phyloP scores from a whole-genome alignment of 169 alveolate genomes.

The Cryptosporidium viatorum region DNA sequence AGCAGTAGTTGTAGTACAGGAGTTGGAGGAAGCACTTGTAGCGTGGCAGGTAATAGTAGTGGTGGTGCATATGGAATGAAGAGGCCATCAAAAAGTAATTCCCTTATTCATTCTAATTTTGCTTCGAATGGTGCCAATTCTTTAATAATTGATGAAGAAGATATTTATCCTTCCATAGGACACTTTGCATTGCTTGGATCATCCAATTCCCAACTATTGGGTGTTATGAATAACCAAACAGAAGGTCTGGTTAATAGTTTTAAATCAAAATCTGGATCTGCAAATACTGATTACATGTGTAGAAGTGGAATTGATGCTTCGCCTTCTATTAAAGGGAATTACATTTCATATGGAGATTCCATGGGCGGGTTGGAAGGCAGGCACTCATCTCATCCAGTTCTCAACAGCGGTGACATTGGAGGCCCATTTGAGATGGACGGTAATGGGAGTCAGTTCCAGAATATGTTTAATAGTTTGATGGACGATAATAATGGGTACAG shows the following conservation, averaged over 20 bases:
- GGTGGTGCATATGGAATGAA: constrained; percentile 10
- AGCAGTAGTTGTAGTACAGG: constrained; percentile 16
- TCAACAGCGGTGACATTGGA: constrained; percentile 7
- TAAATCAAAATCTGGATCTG: constrained; percentile 17
- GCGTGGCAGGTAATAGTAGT: neutral
- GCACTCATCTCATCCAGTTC: constrained; percentile 1
- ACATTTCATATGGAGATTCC: neutral
- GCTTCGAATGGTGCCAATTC: neutral
- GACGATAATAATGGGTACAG: constrained; percentile 2
- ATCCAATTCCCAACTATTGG: constrained; percentile 9
- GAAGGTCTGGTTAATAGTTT: constrained; percentile 2
- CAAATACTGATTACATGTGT: constrained; percentile 1
- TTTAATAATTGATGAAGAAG: constrained; percentile 32
- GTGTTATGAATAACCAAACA: neutral
- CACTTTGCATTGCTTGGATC: constrained; percentile 21
- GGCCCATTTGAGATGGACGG: constrained; percentile 13
- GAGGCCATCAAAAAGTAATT: neutral
- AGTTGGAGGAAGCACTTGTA: constrained; percentile 11
- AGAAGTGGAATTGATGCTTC: constrained; percentile 26
- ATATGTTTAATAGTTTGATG: constrained; percentile 14
- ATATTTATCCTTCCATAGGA: constrained; percentile 47
- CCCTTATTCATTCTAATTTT: neutral
- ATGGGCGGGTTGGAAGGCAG: constrained; percentile 6
- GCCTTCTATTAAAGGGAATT: constrained; percentile 25
- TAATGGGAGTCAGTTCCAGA: constrained; percentile 13